A percentile compares a stretch with the other conserved stretches of the same genome.
Conservation (phyloP, 306 rosid species). For the Neltuma alba region DNA sequence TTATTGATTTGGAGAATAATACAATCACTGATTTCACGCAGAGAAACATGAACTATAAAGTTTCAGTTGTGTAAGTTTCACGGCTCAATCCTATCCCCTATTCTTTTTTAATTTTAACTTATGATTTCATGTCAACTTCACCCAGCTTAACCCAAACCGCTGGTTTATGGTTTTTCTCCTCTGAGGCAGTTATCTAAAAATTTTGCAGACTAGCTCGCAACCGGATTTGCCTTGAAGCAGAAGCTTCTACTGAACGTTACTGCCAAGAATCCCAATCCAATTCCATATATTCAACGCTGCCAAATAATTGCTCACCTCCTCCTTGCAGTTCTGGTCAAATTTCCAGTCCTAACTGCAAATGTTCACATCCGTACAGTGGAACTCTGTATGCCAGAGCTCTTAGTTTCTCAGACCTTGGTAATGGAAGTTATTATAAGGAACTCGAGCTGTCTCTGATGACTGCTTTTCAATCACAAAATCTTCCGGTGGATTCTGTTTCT, state of each 20-base stretch:
- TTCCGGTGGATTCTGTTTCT: slow-evolving; percentile 65
- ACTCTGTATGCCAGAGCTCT: slow-evolving; percentile 56
- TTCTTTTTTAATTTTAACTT: background rate
- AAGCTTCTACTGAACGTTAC: slow-evolving; percentile 33
- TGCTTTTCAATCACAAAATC: slow-evolving; percentile 16
- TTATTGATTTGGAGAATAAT: slow-evolving; percentile 42
- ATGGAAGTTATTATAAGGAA: slow-evolving; percentile 34
- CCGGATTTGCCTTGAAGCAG: slow-evolving; percentile 46
- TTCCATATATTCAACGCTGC: slow-evolving; percentile 37
- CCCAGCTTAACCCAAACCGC: slow-evolving; percentile 21
- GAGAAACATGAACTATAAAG: background rate
- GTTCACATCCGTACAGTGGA: slow-evolving; percentile 71
- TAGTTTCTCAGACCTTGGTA: slow-evolving; percentile 47
- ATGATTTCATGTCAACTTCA: slow-evolving; percentile 6
- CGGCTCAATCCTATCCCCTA: background rate
- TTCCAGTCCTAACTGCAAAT: slow-evolving; percentile 70
- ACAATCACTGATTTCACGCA: background rate
- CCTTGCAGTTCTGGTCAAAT: slow-evolving; percentile 44
- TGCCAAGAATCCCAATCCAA: slow-evolving; percentile 37
- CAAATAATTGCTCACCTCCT: slow-evolving; percentile 41
- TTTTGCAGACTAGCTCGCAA: slow-evolving; percentile 60
- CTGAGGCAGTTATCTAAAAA: slow-evolving; percentile 29
- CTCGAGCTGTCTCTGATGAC: slow-evolving; percentile 41
- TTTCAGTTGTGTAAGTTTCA: slow-evolving; percentile 42
- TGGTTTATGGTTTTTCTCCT: slow-evolving; percentile 15